Percentiles rank a stretch among this genome's conserved stretches.
Evolutionary conservation across 2,329 filamentous ascomycete genomes (phyloP).

Genomic region (Alternaria conjuncta): DNA sequence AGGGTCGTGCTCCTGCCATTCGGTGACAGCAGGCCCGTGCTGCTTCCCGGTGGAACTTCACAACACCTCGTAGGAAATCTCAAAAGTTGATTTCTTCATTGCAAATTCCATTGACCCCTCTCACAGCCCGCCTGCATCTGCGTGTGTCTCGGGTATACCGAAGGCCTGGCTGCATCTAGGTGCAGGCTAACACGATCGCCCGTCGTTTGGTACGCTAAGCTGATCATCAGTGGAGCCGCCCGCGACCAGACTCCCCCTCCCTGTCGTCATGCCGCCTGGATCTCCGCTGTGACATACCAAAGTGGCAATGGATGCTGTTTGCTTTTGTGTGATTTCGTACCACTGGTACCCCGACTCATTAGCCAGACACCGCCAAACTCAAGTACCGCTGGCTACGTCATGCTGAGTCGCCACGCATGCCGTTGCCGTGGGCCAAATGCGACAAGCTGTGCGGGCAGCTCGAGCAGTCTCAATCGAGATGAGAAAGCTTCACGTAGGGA

Average conservation of each 20-base stretch:
- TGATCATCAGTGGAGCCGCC: constrained; percentile 29
- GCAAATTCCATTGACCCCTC: neutral
- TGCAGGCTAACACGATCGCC: constrained; percentile 6
- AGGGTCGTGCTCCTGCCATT: constrained; percentile 18
- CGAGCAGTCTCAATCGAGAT: neutral
- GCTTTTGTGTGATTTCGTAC: neutral
- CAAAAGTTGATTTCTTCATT: neutral
- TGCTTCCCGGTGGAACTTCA: neutral
- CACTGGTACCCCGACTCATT: neutral
- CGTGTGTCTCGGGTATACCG: constrained; percentile 12
- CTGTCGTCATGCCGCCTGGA: constrained; percentile 31
- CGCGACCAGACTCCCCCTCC: constrained; percentile 11
- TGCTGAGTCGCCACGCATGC: constrained; percentile 16
- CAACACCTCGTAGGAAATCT: neutral
- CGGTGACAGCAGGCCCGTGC: constrained; percentile 10
- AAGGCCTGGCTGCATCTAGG: constrained; percentile 9
- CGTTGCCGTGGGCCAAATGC: neutral
- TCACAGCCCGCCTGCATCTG: neutral
- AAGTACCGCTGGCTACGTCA: constrained; percentile 21
- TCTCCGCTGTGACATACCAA: constrained; percentile 15
- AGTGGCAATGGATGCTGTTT: neutral
- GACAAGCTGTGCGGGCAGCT: neutral
- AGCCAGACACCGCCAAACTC: neutral
- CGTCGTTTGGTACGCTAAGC: constrained; percentile 17
- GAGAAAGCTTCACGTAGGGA: neutral